A percentile compares a stretch with the other conserved stretches of the same genome.
Conservation (phyloP, 2,329 filamentous ascomycete species). For the Chaetothyriales sp. region DNA sequence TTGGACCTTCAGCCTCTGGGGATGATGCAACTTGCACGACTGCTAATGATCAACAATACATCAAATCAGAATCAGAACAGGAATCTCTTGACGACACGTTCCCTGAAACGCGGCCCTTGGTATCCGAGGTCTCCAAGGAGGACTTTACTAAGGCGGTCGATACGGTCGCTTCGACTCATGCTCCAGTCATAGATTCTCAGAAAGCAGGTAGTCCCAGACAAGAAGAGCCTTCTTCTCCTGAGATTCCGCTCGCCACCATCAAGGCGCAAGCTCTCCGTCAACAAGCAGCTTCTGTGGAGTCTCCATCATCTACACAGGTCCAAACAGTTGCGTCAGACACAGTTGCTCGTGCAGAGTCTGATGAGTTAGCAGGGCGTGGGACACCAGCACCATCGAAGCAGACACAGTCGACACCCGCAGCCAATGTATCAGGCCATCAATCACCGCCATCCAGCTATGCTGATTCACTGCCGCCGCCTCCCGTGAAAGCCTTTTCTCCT, state of each 20-base stretch:
- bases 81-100: not conserved
- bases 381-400: not conserved
- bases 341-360: not conserved
- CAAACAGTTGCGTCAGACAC: not conserved
- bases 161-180: not conserved
- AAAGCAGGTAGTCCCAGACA: not conserved
- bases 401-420: not conserved
- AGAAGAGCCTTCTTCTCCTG: not conserved
- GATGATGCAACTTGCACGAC: not conserved
- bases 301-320: not conserved
- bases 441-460: not conserved
- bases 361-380: not conserved
- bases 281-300: not conserved
- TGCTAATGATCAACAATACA: not conserved
- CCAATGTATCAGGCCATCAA: not conserved
- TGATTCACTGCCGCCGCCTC: not conserved
- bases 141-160: not conserved
- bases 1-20: not conserved
- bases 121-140: not conserved
- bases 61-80: not conserved
- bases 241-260: not conserved
- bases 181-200: not conserved
- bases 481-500: not conserved
- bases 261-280: not conserved
- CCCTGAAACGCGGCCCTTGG: not conserved